A percentile compares a stretch with the other conserved stretches of the same genome.
Evolutionary conservation across 306 rosid species (phyloP).

Genomic region (Argentina anserina): DNA sequence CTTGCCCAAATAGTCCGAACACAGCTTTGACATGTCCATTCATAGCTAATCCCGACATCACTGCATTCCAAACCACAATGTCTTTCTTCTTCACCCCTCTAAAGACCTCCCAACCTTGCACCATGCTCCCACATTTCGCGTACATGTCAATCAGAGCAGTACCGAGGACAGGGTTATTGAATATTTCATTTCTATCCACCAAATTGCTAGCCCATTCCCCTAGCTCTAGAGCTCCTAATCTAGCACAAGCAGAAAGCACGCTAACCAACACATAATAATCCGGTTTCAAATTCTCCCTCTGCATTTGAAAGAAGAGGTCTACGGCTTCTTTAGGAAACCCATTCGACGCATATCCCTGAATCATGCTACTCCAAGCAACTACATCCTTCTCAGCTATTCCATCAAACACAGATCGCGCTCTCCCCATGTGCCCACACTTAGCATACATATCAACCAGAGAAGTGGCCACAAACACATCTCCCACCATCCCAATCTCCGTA

Average conservation of each 20-base stretch:
- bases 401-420: conserved; percentile 42
- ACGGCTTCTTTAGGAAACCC: conserved; percentile 56
- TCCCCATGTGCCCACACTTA: conserved; percentile 58
- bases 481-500: conserved; percentile 35
- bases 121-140: conserved; percentile 69
- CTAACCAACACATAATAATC: conserved; percentile 73
- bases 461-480: conserved; percentile 55
- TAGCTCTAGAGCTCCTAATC: conserved; percentile 57
- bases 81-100: conserved; percentile 54
- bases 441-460: conserved; percentile 63
- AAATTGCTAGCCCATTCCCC: conserved; percentile 58
- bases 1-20: conserved; percentile 59
- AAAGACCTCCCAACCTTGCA: conserved; percentile 50
- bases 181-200: conserved; percentile 44
- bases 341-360: conserved; percentile 60
- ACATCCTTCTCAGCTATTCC: conserved; percentile 58
- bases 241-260: conserved; percentile 61
- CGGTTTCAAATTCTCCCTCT: conserved; percentile 43
- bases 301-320: conserved; percentile 61
- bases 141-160: conserved; percentile 73
- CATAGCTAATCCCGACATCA: conserved; percentile 62
- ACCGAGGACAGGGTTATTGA: conserved; percentile 53
- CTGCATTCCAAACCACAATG: conserved; percentile 57
- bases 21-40: conserved; percentile 54
- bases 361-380: conserved; percentile 71